Conservation (phyloP, 257 asterid species). For the Solanum chaucha region DNA sequence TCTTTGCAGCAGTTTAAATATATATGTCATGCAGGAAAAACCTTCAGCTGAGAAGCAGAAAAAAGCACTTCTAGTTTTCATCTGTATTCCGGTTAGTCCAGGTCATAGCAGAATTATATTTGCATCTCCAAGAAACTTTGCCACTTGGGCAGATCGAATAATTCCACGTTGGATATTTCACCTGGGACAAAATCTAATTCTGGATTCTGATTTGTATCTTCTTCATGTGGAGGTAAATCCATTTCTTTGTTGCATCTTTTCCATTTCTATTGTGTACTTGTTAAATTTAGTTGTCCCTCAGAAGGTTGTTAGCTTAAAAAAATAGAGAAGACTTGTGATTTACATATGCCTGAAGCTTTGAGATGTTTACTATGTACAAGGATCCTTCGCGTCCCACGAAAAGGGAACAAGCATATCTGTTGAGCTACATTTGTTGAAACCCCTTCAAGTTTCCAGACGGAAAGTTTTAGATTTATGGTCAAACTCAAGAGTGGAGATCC, state of each 20-base stretch:
- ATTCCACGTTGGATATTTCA: conserved; percentile 72
- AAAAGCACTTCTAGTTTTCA: conserved; percentile 45
- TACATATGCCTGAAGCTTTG: too few species aligned
- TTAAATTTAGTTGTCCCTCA: neutral
- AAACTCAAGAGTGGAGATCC: too few species aligned
- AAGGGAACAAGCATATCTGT: too few species aligned
- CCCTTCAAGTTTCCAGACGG: too few species aligned
- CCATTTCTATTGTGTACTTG: neutral
- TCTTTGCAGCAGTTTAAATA: neutral
- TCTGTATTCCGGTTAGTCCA: conserved; percentile 74
- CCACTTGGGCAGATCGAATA: conserved; percentile 44
- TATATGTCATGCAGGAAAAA: conserved; percentile 27
- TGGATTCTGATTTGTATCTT: conserved; percentile 71
- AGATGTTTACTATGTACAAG: too few species aligned
- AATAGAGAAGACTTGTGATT: too few species aligned
- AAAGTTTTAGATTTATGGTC: too few species aligned
- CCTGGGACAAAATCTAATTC: conserved; percentile 52
- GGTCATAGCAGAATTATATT: conserved; percentile 70
- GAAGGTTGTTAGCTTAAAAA: neutral
- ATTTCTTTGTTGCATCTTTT: neutral
- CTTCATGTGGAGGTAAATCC: conserved; percentile 60
- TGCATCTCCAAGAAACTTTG: conserved; percentile 64
- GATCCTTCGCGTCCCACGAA: too few species aligned
- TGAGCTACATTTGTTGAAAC: too few species aligned
- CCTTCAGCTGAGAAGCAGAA: conserved; percentile 15